Base-by-base conservation (phyloP, 164 flowering plant genomes). In the Macadamia tetraphylla region DNA sequence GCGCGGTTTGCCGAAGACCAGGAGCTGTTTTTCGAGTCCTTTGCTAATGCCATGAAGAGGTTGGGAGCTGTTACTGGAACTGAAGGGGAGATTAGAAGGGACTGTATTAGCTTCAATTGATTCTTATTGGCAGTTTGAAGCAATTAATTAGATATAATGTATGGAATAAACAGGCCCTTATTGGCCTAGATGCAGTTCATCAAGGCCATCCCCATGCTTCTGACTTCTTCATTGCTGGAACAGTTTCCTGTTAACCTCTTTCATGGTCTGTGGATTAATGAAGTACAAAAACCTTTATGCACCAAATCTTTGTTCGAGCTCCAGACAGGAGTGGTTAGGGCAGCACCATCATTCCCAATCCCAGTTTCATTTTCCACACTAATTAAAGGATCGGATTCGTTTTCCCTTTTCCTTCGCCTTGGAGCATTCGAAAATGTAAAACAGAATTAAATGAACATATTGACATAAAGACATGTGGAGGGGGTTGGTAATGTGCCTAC, bases 401-500 rank as follows among this genome's bases (percentile, higher is more conserved):
- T n/a, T n/a, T n/a, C n/a, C n/a, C n/a, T 79, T 68, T 76, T 93
- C 97, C 76, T 86, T 87, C 6, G 66, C 80, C 97, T 93, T 71
- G 64, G 71, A 60, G 3, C n/a, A 77, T 65, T 56, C 11, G n/a
- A 61, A 42, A 60, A 52, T 32, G 18, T 11, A 14, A 52, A 17
- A 17, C 3, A 13, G 17, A 13, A 52, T 14, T 52, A 52, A 17
- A 14, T 52, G 6, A 52, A n/a, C 17, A 52, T 52, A 17, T 5
- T 52, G 57, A 17, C 13, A 17, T 13, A 58, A 57, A 40, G 14
- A 2, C 10, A 1, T 14, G 9, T 43, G 46, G 46, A 4, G 9
- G 46, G 9, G 46, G n/a, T n/a, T n/a, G n/a, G n/a, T n/a, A n/a
- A n/a, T n/a, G n/a, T n/a, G n/a, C n/a, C n/a, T n/a, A n/a, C n/a